These are phyloP conservation scores for Starmerella gropengiesseri DNA, from an alignment of 805 yeast genomes.

Conservation along the genomic window DNA sequence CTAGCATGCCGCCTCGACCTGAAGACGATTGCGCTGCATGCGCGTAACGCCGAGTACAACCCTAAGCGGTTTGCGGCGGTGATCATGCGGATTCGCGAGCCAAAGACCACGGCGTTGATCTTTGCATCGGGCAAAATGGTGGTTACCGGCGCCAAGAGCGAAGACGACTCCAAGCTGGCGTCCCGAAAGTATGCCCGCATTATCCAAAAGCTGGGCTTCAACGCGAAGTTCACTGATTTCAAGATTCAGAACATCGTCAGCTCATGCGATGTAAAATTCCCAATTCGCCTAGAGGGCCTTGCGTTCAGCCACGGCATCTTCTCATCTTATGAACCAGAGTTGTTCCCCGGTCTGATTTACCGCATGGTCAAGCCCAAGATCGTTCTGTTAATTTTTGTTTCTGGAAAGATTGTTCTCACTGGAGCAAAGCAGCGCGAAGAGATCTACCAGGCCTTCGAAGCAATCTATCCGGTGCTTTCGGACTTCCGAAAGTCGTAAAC, in stretches of 20 bases:
- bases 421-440: slow-evolving; percentile 99
- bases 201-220: slow-evolving; percentile 93
- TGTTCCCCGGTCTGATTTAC: slow-evolving; percentile 95
- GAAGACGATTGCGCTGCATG: slow-evolving; percentile 94
- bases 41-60: slow-evolving; percentile 97
- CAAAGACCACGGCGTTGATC: slow-evolving; percentile 93
- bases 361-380: slow-evolving; percentile 99
- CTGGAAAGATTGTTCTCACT: slow-evolving; percentile 93
- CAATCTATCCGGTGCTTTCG: slow-evolving; percentile 94
- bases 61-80: slow-evolving; percentile 98
- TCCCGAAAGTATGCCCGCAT: slow-evolving; percentile 96
- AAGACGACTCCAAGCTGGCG: slow-evolving; percentile 96
- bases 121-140: slow-evolving; percentile 99
- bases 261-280: slow-evolving; percentile 96
- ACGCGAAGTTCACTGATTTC: slow-evolving; percentile 95
- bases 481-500: slow-evolving; percentile 76
- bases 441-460: slow-evolving; percentile 95
- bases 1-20: slow-evolving; percentile 90
- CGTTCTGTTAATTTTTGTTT: slow-evolving; percentile 87
- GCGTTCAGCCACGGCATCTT: slow-evolving; percentile 98
- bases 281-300: slow-evolving; percentile 91
- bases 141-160: slow-evolving; percentile 97
- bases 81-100: slow-evolving; percentile 97
- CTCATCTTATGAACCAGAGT: slow-evolving; percentile 96
- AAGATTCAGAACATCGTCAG: slow-evolving; percentile 98